Percentiles rank a stretch among this genome's conserved stretches.
phyloP scores from a whole-genome alignment of 805 yeast genomes.

The Candida pseudoglaebosa region DNA sequence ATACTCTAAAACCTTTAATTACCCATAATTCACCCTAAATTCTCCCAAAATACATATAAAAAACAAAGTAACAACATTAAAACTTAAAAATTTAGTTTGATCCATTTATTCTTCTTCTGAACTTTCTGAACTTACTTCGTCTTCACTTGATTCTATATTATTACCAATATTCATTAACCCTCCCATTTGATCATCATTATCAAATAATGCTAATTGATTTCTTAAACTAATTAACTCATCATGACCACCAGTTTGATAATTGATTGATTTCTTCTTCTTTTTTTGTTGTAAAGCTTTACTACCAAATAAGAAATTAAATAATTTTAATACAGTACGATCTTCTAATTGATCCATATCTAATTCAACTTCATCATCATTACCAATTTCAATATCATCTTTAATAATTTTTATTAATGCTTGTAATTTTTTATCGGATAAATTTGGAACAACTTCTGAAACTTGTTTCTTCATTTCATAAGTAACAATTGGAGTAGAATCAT shows the following conservation, averaged over 20 bases:
- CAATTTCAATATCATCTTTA: slow-evolving; percentile 55
- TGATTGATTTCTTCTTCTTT: slow-evolving; percentile 27
- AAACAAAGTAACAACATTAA: neutral
- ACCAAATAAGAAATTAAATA: slow-evolving; percentile 73
- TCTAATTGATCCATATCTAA: slow-evolving; percentile 92
- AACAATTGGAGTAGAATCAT: slow-evolving; percentile 37
- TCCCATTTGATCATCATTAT: slow-evolving; percentile 22
- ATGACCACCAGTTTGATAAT: slow-evolving; percentile 22
- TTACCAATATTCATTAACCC: slow-evolving; percentile 31
- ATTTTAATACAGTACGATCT: slow-evolving; percentile 72
- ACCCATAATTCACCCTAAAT: neutral
- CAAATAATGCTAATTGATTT: slow-evolving; percentile 45
- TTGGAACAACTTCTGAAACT: slow-evolving; percentile 79
- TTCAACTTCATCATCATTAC: slow-evolving; percentile 87
- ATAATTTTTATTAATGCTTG: slow-evolving; percentile 82
- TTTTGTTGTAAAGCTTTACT: slow-evolving; percentile 44
- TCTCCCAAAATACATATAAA: too few species aligned
- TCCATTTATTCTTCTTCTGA: slow-evolving; percentile 62
- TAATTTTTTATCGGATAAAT: slow-evolving; percentile 72
- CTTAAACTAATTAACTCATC: slow-evolving; percentile 64
- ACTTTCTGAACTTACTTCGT: slow-evolving; percentile 51
- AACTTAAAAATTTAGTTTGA: neutral
- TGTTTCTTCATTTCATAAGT: slow-evolving; percentile 97
- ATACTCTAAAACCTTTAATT: neutral
- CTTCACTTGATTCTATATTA: slow-evolving; percentile 46